Conservation (phyloP, 2,329 filamentous ascomycete genomes). For the Trichocomaceae sp. region DNA sequence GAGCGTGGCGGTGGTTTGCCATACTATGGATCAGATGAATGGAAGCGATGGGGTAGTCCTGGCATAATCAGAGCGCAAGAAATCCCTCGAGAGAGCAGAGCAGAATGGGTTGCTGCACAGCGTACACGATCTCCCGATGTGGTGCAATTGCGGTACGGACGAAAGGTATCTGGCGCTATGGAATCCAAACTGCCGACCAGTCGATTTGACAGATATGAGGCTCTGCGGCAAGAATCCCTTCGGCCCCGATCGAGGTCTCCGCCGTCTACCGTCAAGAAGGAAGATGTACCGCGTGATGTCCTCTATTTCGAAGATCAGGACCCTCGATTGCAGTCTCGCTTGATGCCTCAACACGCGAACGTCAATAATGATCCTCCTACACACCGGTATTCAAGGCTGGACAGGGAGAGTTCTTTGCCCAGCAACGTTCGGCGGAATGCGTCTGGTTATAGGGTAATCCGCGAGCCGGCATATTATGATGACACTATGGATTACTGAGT, state of each 20-base stretch:
- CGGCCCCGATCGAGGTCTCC: constrained; percentile 25
- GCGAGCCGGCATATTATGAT: constrained; percentile 7
- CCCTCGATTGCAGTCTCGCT: constrained; percentile 1
- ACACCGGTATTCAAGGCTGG: neutral
- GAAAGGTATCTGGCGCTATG: constrained; percentile 14
- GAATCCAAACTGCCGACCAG: constrained; percentile 21
- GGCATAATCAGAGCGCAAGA: constrained; percentile 1
- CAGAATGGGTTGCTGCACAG: neutral
- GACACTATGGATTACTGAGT: constrained; percentile 11
- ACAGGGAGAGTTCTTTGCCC: constrained; percentile 2
- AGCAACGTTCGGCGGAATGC: neutral
- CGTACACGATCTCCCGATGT: constrained; percentile 16
- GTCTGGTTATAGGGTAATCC: neutral
- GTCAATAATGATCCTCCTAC: neutral
- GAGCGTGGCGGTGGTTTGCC: neutral
- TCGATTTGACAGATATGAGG: constrained; percentile 24
- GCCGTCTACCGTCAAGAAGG: constrained; percentile 18
- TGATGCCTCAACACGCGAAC: constrained; percentile 7
- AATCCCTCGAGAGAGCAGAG: constrained; percentile 4
- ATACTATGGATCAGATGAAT: constrained; percentile 7
- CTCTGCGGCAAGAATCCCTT: constrained; percentile 20
- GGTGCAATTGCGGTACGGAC: constrained; percentile 15
- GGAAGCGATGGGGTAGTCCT: constrained; percentile 7
- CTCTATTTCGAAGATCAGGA: constrained; percentile 9
- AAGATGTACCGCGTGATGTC: constrained; percentile 6